Evolutionary conservation across 345 rosid species (phyloP).

Genomic region (Camelina laxa): DNA sequence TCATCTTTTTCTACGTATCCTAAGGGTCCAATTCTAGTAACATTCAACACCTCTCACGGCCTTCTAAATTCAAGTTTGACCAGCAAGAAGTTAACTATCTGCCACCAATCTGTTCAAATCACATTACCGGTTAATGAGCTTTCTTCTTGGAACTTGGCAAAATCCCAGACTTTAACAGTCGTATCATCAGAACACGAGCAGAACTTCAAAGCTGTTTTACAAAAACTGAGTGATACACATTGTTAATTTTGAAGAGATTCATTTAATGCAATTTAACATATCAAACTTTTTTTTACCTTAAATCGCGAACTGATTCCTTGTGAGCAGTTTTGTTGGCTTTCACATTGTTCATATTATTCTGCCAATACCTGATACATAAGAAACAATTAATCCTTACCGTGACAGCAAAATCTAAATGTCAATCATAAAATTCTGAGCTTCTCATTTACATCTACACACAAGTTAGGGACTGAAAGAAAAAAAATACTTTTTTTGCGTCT

Average conservation of each 20-base stretch:
- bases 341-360: constrained; percentile 96
- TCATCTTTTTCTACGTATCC: constrained; percentile 5
- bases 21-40: constrained; percentile 12
- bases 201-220: constrained; percentile 96
- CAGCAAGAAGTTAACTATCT: constrained; percentile 5
- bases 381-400: not conserved
- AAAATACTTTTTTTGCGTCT: constrained; percentile 76
- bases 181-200: constrained; percentile 99
- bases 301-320: constrained; percentile 90
- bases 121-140: constrained; percentile 91
- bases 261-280: constrained; percentile 1
- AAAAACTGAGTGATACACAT: constrained; percentile 68
- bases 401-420: not conserved
- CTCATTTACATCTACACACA: constrained; percentile 13
- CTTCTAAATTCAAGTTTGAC: constrained; percentile 14
- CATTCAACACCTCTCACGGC: constrained; percentile 13
- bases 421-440: constrained; percentile 9
- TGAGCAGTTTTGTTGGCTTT: constrained; percentile 95
- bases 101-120: constrained; percentile 34
- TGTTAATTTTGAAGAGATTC: constrained; percentile 23
- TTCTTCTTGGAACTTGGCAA: constrained; percentile 93
- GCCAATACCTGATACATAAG: constrained; percentile 80
- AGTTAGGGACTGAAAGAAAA: constrained; percentile 4
- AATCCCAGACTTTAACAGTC: constrained; percentile 98
- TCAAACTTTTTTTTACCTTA: constrained; percentile 58